These are phyloP conservation scores for Globisporangium canariense DNA, from an alignment of 352 stramenopile genomes.

Conservation along the genomic window DNA sequence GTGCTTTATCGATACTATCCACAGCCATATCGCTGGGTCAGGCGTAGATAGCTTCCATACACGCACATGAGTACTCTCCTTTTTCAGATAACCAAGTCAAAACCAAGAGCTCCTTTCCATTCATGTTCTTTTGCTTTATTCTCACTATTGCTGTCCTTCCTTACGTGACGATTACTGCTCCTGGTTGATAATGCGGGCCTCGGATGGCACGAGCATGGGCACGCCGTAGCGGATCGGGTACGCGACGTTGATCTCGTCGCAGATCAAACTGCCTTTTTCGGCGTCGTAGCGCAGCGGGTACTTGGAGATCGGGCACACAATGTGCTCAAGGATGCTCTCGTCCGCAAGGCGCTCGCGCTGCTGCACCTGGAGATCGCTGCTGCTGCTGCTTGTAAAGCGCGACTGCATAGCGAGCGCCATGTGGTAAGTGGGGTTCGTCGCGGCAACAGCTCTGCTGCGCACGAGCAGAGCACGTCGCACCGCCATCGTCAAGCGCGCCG, in stretches of 20 bases:
- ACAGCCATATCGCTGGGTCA: not conserved
- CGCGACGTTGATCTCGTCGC: constrained; percentile 78
- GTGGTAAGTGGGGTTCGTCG: constrained; percentile 2
- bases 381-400: not conserved
- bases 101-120: constrained; percentile 5
- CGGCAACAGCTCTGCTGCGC: not conserved
- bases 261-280: constrained; percentile 59
- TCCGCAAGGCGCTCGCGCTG: constrained; percentile 35
- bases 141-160: not conserved
- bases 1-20: not conserved
- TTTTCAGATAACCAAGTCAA: not conserved
- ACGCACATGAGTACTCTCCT: not conserved
- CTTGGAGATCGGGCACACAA: constrained; percentile 87
- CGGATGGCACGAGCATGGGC: constrained; percentile 67
- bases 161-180: not conserved
- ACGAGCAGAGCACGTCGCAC: constrained; percentile 4
- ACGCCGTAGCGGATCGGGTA: constrained; percentile 80
- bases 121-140: not conserved
- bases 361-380: constrained; percentile 9
- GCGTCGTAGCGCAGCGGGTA: constrained; percentile 69
- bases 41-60: not conserved
- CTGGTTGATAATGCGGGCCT: constrained; percentile 61
- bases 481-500: not conserved
- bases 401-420: not conserved
- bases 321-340: constrained; percentile 70